Evolutionary conservation across 179 eudicot species (phyloP), one percentile per base, ranked within the genome.

Genomic region (Silene noctiflora): DNA sequence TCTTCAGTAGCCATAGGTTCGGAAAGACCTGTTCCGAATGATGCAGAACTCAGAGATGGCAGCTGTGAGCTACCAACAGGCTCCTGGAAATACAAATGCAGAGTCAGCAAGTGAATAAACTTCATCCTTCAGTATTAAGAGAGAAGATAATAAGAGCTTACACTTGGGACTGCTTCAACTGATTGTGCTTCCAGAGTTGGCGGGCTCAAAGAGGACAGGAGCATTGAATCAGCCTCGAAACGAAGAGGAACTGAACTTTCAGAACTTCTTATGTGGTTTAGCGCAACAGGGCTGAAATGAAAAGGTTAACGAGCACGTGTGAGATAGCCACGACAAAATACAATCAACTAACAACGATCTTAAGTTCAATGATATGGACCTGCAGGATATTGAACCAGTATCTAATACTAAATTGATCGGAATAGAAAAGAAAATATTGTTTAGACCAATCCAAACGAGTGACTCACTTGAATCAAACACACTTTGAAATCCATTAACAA

Each of bases 1-100:
- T 94, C 99, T 73, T 89, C 94, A 35, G 96, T 90, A 12, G 94
- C 83, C 81, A 91, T 75, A 74, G 94, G 93, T 74, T 96, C 98
- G 29, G 88, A 67, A 35, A 74, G 78, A 79, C 79, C 80, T 77
- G 75, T 74, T 65, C 84, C 91, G 14, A 77, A 29, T 33, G 91
- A 72, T 31, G 82, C 79, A 81, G 91, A 65, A 72, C 84, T 76
- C 73, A 85, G 61, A 63, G 90, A 80, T 29, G 75, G 69, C 31
- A 87, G 80, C 83, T 84, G 96, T 17, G 86, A 51, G 69, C 89
- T 75, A 70, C 77, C 68, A 75, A 77, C 96, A 59, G 84, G 71
- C 33, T 90, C 99, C 99, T 96, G 67, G 68, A 29, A 78, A 62
- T 35, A 48, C 22, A 62, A 74, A 76, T 6, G 19, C 73, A 55